These are phyloP conservation scores for Takakia lepidozioides DNA, from an alignment of 225 moss, liverwort and hornwort genomes.

Conservation along the genomic window DNA sequence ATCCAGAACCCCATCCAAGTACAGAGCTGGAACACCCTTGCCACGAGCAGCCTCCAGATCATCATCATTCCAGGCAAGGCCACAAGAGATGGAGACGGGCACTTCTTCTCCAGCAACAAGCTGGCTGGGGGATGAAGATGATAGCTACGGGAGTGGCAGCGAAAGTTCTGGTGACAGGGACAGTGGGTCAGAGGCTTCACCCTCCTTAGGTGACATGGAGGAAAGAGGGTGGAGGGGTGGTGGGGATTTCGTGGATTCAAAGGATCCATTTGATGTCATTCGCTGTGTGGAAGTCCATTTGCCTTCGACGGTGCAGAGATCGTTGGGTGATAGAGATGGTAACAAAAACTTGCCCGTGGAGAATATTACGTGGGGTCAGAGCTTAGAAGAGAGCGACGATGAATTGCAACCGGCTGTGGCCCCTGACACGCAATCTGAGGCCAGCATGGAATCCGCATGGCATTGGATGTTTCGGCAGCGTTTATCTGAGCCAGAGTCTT, in stretches of 20 bases:
- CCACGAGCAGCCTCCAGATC: conserved; percentile 16
- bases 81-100: conserved; percentile 33
- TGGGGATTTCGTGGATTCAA: conserved; percentile 14
- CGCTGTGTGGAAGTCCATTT: conserved; percentile 39
- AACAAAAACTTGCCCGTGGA: too few relatives aligned
- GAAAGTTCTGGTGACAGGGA: conserved; percentile 14
- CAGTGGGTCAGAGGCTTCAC: conserved; percentile 16
- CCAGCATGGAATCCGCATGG: conserved; percentile 45
- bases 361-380: too few relatives aligned
- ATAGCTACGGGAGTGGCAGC: conserved; percentile 15
- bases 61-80: conserved; percentile 5
- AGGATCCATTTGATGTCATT: conserved; percentile 34
- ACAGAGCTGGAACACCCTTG: conserved; percentile 46
- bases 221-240: too few relatives aligned
- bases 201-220: too few relatives aligned
- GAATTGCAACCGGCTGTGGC: conserved; percentile 15
- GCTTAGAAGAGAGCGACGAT: too few relatives aligned
- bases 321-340: background rate
- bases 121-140: conserved; percentile 17
- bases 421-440: conserved; percentile 1
- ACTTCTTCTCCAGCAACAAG: conserved; percentile 10
- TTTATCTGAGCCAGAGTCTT: conserved; percentile 57
- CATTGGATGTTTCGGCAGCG: conserved; percentile 85
- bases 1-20: conserved; percentile 12
- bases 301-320: conserved; percentile 21